Evolutionary conservation across 129 eudicot genomes (phyloP).

Genomic region (Flaveria linearis): DNA sequence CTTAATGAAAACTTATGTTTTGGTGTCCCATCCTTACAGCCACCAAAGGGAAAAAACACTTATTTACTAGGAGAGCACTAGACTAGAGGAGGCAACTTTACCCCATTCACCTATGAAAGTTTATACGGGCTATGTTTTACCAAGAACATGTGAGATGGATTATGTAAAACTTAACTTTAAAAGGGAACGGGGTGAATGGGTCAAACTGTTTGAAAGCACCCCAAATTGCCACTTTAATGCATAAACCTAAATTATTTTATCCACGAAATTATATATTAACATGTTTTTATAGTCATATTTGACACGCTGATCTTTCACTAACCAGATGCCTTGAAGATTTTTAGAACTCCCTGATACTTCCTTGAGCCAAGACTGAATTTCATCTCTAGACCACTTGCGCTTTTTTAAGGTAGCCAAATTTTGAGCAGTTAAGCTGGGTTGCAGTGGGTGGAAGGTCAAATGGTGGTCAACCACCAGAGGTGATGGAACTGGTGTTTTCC

Average conservation of each 20-base stretch:
- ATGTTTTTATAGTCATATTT: not conserved
- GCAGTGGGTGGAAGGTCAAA: conserved; percentile 37
- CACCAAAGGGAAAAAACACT: not conserved
- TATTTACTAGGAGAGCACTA: too few species aligned
- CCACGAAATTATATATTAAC: not conserved
- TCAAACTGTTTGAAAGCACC: not conserved
- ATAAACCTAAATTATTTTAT: not conserved
- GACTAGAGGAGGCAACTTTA: too few species aligned
- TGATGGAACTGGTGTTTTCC: conserved; percentile 31
- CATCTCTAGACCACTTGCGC: conserved; percentile 53
- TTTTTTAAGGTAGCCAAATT: conserved; percentile 41
- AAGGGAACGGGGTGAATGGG: not conserved
- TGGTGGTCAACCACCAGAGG: conserved; percentile 32
- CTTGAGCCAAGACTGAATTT: conserved; percentile 60
- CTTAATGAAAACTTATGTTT: not conserved
- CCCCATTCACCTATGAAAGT: too few species aligned
- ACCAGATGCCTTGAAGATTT: conserved; percentile 59
- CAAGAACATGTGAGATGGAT: not conserved
- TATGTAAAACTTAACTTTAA: not conserved
- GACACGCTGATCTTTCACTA: not conserved
- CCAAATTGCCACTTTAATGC: not conserved
- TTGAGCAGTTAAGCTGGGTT: conserved; percentile 30
- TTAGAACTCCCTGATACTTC: conserved; percentile 47
- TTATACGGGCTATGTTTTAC: too few species aligned
- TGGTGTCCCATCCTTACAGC: not conserved